phyloP scores from a whole-genome alignment of 768 basidiomycete species.

The Calocera viscosa region DNA sequence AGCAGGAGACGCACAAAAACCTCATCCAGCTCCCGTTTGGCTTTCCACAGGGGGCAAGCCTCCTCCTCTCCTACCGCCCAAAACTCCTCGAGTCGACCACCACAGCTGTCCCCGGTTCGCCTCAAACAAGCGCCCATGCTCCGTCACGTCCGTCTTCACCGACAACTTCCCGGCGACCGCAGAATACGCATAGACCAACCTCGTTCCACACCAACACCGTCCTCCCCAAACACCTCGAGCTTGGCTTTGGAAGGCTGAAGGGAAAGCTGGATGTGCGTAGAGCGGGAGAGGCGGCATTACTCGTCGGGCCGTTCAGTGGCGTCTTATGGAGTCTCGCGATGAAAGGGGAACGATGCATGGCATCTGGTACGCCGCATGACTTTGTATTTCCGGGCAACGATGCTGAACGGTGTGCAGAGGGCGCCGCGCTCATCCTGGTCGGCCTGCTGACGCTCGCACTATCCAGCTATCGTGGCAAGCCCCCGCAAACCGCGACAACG shows the following conservation, averaged over 20 bases:
- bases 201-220: neutral
- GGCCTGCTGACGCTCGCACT: neutral
- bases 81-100: neutral
- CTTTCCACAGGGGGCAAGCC: neutral
- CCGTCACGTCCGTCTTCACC: neutral
- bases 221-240: neutral
- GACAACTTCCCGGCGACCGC: neutral
- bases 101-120: neutral
- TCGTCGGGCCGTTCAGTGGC: neutral
- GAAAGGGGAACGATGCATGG: neutral
- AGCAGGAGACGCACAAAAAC: neutral
- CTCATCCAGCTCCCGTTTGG: neutral
- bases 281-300: slow-evolving; percentile 14
- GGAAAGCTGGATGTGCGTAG: neutral
- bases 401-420: neutral
- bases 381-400: neutral
- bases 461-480: neutral
- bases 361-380: neutral
- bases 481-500: neutral
- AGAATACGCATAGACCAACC: neutral
- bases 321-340: neutral
- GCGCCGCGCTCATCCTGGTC: neutral
- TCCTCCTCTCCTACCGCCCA: neutral
- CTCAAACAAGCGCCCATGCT: neutral
- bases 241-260: neutral